phyloP scores from a whole-genome alignment of 768 basidiomycete genomes.

The Astraeus odoratus region DNA sequence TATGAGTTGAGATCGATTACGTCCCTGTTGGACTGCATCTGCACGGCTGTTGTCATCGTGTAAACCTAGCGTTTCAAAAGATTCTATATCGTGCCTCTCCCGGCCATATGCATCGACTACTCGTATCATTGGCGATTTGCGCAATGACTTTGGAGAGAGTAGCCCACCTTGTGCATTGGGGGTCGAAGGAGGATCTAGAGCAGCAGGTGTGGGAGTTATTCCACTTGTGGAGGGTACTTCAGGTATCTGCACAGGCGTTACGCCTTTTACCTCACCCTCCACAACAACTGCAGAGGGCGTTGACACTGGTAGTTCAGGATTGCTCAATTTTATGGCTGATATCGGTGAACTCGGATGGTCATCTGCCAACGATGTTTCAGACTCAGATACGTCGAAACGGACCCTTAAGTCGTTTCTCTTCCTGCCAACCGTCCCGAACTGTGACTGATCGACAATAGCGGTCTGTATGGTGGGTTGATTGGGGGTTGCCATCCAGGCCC shows the following conservation, averaged over 20 bases:
- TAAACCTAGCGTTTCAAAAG: not conserved
- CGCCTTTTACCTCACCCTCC: no score
- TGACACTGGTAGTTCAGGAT: constrained; percentile 15
- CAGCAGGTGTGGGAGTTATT: constrained; percentile 10
- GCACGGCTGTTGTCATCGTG: constrained; percentile 7
- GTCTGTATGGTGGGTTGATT: constrained; percentile 21
- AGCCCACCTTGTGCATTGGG: constrained; percentile 20
- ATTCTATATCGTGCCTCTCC: constrained; percentile 27
- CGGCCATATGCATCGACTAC: constrained; percentile 70
- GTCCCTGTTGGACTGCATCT: constrained; percentile 14
- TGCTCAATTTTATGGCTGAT: constrained; percentile 19
- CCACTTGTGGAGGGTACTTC: constrained; percentile 2
- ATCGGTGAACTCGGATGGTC: constrained; percentile 19
- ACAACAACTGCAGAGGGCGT: constrained; percentile 8
- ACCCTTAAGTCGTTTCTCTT: constrained; percentile 63
- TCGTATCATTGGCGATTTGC: constrained; percentile 49
- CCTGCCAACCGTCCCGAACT: constrained; percentile 28
- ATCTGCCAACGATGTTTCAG: constrained; percentile 26
- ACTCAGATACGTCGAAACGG: constrained; percentile 52
- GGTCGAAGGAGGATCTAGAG: constrained; percentile 18
- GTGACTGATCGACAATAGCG: constrained; percentile 20
- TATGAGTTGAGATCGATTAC: constrained; percentile 5
- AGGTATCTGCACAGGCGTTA: no score
- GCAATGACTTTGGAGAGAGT: constrained; percentile 28
- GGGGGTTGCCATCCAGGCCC: constrained; percentile 60